Evolutionary conservation across 805 yeast species (phyloP), one percentile per base, ranked within the genome.

Genomic region (Wickerhamomyces chaumierensis): DNA sequence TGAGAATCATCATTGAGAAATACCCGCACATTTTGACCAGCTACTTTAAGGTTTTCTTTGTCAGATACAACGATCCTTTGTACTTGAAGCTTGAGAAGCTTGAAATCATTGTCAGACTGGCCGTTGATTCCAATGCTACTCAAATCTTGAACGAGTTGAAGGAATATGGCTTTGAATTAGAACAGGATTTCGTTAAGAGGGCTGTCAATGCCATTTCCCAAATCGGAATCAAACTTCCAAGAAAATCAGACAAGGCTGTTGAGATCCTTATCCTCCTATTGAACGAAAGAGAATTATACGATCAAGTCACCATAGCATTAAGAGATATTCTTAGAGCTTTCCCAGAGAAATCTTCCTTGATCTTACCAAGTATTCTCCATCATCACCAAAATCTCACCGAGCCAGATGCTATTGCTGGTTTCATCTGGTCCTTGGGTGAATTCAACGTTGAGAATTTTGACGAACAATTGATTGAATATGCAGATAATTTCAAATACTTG

Each of bases 11-110:
- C 35, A 68, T 90, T 45, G 95, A 88, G 54, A 83, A 83, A 58
- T 86, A 84, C 58, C 97, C 98, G 5, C 70, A 68, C 36, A 67
- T 90, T 18, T 66, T 90, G 42, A 67, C 81, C 15, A 76, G 77
- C 46, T 96, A 90, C 55, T 64, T 87, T 50, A 73, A 95, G 48
- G 92, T 88, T 7, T 92, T 92, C 52, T 90, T 84, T 66, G 78
- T 90, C 55, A 87, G 87, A 58, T 87, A 74, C 64, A 81, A 78
- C 56, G 83, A 88, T 67, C 84, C 96, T 42, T 59, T 83, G 38
- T 83, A 83, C 53, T 63, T 83, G 42, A 83, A 83, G 53, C 60
- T 81, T 43, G 92, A 82, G 49, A 83, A 83, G 52, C 65, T 83
- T 42, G 92, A 82, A 49, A 78, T 81, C 18, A 63, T 82, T 66